Percentiles rank a stretch among this genome's conserved stretches.
These are phyloP conservation scores for Mycotypha africana DNA, from an alignment of 371 early-diverging fungal species.

Conservation along the genomic window DNA sequence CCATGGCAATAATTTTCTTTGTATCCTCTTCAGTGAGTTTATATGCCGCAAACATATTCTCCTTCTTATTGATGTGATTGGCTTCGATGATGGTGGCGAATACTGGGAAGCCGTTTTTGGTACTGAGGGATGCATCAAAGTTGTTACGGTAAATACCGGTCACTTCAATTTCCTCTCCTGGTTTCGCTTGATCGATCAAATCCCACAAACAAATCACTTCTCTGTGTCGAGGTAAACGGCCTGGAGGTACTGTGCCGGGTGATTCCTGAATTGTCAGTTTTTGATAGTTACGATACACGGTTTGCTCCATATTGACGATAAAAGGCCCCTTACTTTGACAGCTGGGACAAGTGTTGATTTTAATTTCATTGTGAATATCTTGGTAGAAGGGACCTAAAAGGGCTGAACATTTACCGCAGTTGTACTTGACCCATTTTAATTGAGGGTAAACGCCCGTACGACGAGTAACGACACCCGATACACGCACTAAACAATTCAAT, in stretches of 20 bases:
- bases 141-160: conserved; percentile 98
- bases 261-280: conserved; percentile 97
- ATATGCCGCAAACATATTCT: conserved; percentile 82
- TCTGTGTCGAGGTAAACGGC: conserved; percentile 94
- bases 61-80: conserved; percentile 85
- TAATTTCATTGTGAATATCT: conserved; percentile 82
- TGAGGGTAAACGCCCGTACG: conserved; percentile 97
- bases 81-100: conserved; percentile 97
- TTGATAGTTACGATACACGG: conserved; percentile 98
- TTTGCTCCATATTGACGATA: conserved; percentile 85
- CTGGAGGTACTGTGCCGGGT: conserved; percentile 97
- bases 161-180: conserved; percentile 98
- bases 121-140: conserved; percentile 87
- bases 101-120: conserved; percentile 96
- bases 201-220: conserved; percentile 97
- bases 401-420: conserved; percentile 94
- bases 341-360: conserved; percentile 84
- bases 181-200: conserved; percentile 95
- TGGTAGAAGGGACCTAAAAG: conserved; percentile 96
- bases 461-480: conserved; percentile 95
- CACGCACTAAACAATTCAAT: conserved; percentile 91
- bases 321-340: conserved; percentile 97
- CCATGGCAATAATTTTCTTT: conserved; percentile 72
- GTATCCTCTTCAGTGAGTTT: conserved; percentile 92
- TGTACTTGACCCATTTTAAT: conserved; percentile 95